These are phyloP conservation scores for Hawksworthiomyces lignivorus DNA, from an alignment of 2,329 filamentous ascomycete species.

Conservation along the genomic window DNA sequence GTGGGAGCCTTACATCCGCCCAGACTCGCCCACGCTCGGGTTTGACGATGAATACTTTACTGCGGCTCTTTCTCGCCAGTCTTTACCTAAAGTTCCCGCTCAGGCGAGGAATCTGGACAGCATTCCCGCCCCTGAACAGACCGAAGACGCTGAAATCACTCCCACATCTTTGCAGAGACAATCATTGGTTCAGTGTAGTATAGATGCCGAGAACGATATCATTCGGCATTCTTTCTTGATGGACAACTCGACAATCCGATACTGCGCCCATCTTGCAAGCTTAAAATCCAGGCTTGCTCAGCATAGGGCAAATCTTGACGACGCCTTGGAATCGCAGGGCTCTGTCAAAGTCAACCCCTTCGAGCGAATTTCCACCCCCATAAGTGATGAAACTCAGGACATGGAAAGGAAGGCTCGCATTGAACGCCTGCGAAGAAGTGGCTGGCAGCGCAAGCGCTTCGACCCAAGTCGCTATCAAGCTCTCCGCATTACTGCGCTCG, in stretches of 20 bases:
- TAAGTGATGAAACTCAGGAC: conserved; percentile 28
- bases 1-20: conserved; percentile 44
- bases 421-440: conserved; percentile 43
- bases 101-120: conserved; percentile 11
- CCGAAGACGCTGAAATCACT: conserved; percentile 11
- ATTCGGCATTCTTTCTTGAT: conserved; percentile 27
- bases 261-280: conserved; percentile 38
- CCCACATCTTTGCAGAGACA: conserved; percentile 8
- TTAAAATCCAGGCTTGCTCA: conserved; percentile 41
- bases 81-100: conserved; percentile 21
- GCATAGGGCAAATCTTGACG: conserved; percentile 40
- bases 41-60: conserved; percentile 37
- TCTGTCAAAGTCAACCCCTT: conserved; percentile 7
- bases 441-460: conserved; percentile 50
- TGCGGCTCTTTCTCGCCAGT: conserved; percentile 16
- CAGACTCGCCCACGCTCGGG: conserved; percentile 53
- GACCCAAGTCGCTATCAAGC: conserved; percentile 45
- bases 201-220: conserved; percentile 13
- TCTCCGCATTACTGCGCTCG: conserved; percentile 42
- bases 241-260: conserved; percentile 39
- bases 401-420: conserved; percentile 44
- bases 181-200: not conserved
- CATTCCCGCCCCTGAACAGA: conserved; percentile 14
- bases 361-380: conserved; percentile 14
- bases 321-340: conserved; percentile 24